A percentile compares a stretch with the other conserved stretches of the same genome.
These are phyloP conservation scores for Hymenoscyphus infarciens DNA, from an alignment of 2,329 filamentous ascomycete genomes.

Conservation along the genomic window DNA sequence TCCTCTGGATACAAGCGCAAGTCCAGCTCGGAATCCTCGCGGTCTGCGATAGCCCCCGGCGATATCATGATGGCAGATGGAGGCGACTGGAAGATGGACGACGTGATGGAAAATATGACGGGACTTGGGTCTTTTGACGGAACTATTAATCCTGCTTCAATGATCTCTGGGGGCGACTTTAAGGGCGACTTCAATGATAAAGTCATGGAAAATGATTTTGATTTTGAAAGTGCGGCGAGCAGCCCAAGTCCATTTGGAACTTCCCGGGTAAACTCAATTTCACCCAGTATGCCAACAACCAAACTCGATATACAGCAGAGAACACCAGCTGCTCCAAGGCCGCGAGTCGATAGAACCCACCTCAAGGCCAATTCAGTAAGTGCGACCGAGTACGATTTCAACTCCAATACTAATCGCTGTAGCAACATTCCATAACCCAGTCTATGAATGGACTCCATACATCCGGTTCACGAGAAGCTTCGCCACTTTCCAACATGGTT, in stretches of 20 bases:
- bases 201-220: constrained; percentile 49
- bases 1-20: constrained; percentile 49
- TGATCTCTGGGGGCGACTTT: constrained; percentile 21
- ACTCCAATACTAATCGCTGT: constrained; percentile 29
- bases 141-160: constrained; percentile 38
- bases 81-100: constrained; percentile 42
- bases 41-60: constrained; percentile 40
- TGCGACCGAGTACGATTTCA: not conserved
- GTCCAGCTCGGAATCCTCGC: constrained; percentile 45
- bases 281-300: constrained; percentile 41
- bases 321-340: constrained; percentile 28
- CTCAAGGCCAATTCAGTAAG: constrained; percentile 45
- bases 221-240: constrained; percentile 56
- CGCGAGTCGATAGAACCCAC: constrained; percentile 32
- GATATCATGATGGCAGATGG: constrained; percentile 45
- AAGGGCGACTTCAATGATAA: constrained; percentile 41
- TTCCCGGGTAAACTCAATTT: constrained; percentile 38
- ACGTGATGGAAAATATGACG: constrained; percentile 27
- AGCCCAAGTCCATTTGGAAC: constrained; percentile 46
- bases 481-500: constrained; percentile 50
- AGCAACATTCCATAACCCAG: constrained; percentile 51
- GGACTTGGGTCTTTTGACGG: constrained; percentile 38
- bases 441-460: constrained; percentile 49
- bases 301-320: constrained; percentile 36
- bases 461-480: constrained; percentile 49